These are phyloP conservation scores for Boletellus sp. DNA, from an alignment of 768 basidiomycete species.

Conservation along the genomic window DNA sequence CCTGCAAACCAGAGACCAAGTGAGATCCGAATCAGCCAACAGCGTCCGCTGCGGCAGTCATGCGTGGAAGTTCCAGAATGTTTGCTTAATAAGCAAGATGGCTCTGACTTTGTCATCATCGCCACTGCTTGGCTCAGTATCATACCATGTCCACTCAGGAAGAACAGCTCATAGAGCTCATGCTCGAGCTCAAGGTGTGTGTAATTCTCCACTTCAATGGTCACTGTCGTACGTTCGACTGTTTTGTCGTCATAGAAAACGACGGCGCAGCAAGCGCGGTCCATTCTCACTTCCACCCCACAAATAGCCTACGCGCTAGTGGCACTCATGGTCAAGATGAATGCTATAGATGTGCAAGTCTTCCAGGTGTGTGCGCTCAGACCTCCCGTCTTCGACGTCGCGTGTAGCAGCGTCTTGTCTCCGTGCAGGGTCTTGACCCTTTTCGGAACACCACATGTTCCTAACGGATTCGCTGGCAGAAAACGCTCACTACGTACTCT, in stretches of 20 bases:
- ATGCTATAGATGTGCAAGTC: slow-evolving; percentile 69
- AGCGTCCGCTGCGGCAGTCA: no score
- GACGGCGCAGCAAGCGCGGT: slow-evolving; percentile 62
- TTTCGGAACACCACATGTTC: neutral
- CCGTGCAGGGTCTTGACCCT: neutral
- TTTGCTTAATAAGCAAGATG: slow-evolving; percentile 16
- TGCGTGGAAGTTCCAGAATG: no score
- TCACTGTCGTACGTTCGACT: neutral
- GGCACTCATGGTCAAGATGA: slow-evolving; percentile 73
- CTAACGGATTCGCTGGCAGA: slow-evolving; percentile 34
- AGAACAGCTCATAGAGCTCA: slow-evolving; percentile 70
- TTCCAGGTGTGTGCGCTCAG: slow-evolving; percentile 51
- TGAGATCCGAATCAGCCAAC: no score
- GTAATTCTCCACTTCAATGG: neutral
- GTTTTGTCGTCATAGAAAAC: slow-evolving; percentile 53
- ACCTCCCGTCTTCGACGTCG: neutral
- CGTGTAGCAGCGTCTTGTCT: neutral
- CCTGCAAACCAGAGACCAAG: neutral
- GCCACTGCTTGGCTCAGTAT: neutral
- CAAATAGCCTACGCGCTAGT: slow-evolving; percentile 77
- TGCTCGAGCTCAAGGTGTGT: slow-evolving; percentile 64
- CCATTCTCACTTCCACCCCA: slow-evolving; percentile 68
- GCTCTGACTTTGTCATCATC: no score
- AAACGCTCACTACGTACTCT: slow-evolving; percentile 57
- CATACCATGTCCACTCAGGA: slow-evolving; percentile 50